A percentile compares a stretch with the other conserved stretches of the same genome.
Conservation (phyloP, 139 green algal species). For the Chlorella sorokiniana region DNA sequence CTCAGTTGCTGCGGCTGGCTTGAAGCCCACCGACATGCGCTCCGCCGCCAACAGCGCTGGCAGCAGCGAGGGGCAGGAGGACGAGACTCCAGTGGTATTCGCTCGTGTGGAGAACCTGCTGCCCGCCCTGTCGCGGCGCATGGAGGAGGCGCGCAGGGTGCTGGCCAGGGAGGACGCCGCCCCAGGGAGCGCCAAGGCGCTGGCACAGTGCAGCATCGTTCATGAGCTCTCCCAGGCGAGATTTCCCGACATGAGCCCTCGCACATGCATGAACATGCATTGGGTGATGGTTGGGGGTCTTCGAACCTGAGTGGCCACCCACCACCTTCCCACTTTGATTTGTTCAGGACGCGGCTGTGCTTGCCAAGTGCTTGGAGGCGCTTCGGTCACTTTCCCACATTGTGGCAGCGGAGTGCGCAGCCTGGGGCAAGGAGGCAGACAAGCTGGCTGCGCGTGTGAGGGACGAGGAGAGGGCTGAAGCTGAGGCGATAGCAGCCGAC, state of each 20-base stretch:
- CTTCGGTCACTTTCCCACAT: neutral
- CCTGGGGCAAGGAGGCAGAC: neutral
- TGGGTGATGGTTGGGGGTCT: neutral
- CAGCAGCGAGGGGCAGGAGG: neutral
- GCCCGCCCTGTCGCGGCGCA: neutral
- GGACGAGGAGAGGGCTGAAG: neutral
- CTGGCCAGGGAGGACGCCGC: neutral
- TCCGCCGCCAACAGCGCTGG: neutral
- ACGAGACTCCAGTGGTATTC: neutral
- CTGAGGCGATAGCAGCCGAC: neutral
- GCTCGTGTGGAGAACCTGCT: conserved; percentile 1
- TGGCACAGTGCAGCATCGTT: neutral
- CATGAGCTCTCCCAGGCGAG: neutral
- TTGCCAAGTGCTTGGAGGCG: neutral
- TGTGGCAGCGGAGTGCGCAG: neutral
- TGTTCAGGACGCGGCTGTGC: conserved; percentile 3
- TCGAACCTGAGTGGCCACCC: neutral
- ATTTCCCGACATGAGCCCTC: too few species aligned
- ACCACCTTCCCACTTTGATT: neutral
- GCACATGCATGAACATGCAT: too few species aligned
- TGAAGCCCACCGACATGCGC: neutral
- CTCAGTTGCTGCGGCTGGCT: too few species aligned
- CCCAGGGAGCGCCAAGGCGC: neutral
- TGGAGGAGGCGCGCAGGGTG: neutral
- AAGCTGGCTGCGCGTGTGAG: neutral